A percentile compares a stretch with the other conserved stretches of the same genome.
Evolutionary conservation across 805 yeast species (phyloP).

Genomic region (Tetrapisispora nanseiensis): DNA sequence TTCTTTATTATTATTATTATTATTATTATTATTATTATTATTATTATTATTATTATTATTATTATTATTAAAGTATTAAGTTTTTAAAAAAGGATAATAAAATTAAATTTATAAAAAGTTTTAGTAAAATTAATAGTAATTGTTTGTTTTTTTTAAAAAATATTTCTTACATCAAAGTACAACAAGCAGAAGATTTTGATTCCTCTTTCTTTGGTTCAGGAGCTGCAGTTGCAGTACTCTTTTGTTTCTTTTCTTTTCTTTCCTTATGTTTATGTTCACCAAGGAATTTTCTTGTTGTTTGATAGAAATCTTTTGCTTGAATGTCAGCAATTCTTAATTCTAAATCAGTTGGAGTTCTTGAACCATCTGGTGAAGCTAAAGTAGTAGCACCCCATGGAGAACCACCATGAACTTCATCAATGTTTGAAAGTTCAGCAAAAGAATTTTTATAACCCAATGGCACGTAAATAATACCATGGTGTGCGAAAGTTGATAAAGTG

Average conservation of each 20-base stretch:
- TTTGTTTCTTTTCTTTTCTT: not conserved
- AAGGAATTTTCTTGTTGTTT: constrained; percentile 24
- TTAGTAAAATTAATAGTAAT: not conserved
- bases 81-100: too few species aligned
- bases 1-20: not conserved
- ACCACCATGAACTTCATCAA: constrained; percentile 68
- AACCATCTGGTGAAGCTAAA: constrained; percentile 65
- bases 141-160: too few species aligned
- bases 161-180: constrained; percentile 27
- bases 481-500: constrained; percentile 49
- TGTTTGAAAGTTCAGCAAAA: constrained; percentile 44
- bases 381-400: constrained; percentile 86
- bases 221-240: constrained; percentile 5
- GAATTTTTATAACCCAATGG: constrained; percentile 65
- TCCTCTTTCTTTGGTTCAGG: constrained; percentile 14
- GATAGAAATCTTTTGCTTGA: constrained; percentile 62
- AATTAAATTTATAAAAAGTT: not conserved
- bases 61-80: not conserved
- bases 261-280: not conserved
- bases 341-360: constrained; percentile 52
- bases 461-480: constrained; percentile 68
- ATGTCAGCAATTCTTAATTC: constrained; percentile 54
- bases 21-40: not conserved
- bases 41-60: not conserved
- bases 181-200: constrained; percentile 20